phyloP scores from a whole-genome alignment of 176 grass and related monocot genomes.

The Cymbopogon citratus region DNA sequence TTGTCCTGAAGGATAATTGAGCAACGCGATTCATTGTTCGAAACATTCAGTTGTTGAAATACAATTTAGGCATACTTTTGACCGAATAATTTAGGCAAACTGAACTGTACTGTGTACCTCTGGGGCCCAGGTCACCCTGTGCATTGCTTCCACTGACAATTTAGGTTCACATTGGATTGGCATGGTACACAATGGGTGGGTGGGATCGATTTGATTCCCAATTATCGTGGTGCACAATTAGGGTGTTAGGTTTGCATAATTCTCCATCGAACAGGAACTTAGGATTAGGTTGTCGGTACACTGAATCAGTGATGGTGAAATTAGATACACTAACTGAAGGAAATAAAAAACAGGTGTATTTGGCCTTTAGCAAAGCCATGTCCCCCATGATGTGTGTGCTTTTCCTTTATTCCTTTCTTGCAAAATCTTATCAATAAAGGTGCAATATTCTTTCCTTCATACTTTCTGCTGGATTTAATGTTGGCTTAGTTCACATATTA shows the following conservation, averaged over 20 bases:
- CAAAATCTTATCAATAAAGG: background rate
- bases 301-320: background rate
- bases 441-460: background rate
- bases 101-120: no score
- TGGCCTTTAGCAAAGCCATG: background rate
- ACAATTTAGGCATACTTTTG: background rate
- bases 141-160: background rate
- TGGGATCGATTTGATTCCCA: background rate
- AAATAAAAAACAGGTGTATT: background rate
- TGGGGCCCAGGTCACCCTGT: background rate
- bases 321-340: background rate
- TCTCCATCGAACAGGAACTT: background rate
- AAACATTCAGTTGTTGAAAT: background rate
- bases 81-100: background rate
- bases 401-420: slow-evolving; percentile 41
- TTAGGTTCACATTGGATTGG: background rate
- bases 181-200: background rate
- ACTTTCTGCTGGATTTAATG: background rate
- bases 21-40: background rate
- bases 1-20: no score
- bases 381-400: background rate
- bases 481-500: background rate
- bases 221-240: background rate
- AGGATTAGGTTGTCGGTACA: background rate
- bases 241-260: background rate